Conservation (phyloP, 2,329 filamentous ascomycete species). For the Paramyrothecium roridum region DNA sequence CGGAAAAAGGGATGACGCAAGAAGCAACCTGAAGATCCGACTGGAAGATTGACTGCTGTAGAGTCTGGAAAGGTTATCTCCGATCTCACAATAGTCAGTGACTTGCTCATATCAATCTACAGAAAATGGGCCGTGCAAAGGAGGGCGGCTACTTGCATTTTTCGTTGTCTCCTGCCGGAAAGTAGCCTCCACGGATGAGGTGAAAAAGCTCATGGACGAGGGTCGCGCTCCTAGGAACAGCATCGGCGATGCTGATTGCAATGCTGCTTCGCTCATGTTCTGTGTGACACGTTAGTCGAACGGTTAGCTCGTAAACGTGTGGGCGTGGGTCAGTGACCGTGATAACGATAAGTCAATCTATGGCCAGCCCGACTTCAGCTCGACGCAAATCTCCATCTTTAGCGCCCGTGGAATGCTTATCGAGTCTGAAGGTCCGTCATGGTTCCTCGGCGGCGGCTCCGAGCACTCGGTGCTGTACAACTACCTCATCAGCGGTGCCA, state of each 20-base stretch:
- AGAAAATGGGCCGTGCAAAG: too few relatives aligned
- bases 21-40: too few relatives aligned
- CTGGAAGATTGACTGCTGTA: too few relatives aligned
- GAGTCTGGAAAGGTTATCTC: too few relatives aligned
- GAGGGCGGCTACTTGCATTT: too few relatives aligned
- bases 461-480: constrained; percentile 51
- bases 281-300: constrained; percentile 41
- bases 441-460: constrained; percentile 46
- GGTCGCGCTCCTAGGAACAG: too few relatives aligned
- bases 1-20: too few relatives aligned
- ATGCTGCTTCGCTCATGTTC: constrained; percentile 37
- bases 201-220: too few relatives aligned
- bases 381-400: constrained; percentile 20
- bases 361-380: background rate
- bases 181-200: too few relatives aligned
- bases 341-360: constrained; percentile 39
- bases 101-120: too few relatives aligned
- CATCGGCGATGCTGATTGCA: constrained; percentile 30
- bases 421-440: constrained; percentile 22
- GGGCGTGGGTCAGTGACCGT: constrained; percentile 43
- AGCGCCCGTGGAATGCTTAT: constrained; percentile 42
- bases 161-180: too few relatives aligned
- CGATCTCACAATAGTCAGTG: too few relatives aligned
- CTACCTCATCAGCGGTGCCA: constrained; percentile 45
- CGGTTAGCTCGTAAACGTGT: constrained; percentile 51